Evolutionary conservation across 1,139 yeast species (phyloP).

Genomic region (Taphrina flavorubra): DNA sequence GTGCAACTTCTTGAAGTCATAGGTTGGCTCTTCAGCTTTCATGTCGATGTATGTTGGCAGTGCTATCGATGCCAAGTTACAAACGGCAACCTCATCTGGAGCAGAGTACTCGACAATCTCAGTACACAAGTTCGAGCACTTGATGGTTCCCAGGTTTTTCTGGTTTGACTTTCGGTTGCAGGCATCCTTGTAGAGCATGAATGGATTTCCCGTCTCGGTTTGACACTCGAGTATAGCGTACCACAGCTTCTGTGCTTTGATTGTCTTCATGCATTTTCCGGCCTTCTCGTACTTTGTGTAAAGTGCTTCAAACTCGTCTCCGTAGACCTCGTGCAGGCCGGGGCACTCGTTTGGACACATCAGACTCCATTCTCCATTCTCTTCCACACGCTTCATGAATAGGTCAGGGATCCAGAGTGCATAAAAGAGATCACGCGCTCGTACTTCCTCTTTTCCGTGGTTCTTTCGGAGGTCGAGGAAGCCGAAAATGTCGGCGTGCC

Average conservation of each 20-base stretch:
- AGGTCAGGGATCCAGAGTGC: constrained; percentile 93
- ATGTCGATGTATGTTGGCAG: constrained; percentile 69
- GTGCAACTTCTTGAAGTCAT: constrained; percentile 74
- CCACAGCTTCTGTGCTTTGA: constrained; percentile 90
- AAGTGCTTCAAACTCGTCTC: constrained; percentile 74
- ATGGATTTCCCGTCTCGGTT: constrained; percentile 92
- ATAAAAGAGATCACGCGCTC: constrained; percentile 87
- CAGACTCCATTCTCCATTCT: constrained; percentile 78
- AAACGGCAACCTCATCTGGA: constrained; percentile 88
- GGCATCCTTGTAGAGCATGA: constrained; percentile 87
- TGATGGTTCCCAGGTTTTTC: constrained; percentile 83
- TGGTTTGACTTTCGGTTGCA: constrained; percentile 84
- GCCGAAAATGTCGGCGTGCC: constrained; percentile 88
- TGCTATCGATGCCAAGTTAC: constrained; percentile 87
- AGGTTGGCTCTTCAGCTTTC: constrained; percentile 56
- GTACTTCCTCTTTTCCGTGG: constrained; percentile 87
- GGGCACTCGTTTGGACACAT: constrained; percentile 90
- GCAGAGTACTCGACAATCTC: constrained; percentile 88
- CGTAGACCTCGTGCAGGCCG: constrained; percentile 77
- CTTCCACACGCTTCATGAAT: constrained; percentile 86
- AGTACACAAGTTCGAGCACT: constrained; percentile 87
- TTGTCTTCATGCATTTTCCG: constrained; percentile 70
- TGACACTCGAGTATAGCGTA: constrained; percentile 84
- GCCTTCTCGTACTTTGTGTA: constrained; percentile 74
- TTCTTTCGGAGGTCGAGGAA: constrained; percentile 83